A percentile compares a stretch with the other conserved stretches of the same genome.
These are phyloP conservation scores for Ricinus communis DNA, from an alignment of 345 rosid species.

Conservation along the genomic window DNA sequence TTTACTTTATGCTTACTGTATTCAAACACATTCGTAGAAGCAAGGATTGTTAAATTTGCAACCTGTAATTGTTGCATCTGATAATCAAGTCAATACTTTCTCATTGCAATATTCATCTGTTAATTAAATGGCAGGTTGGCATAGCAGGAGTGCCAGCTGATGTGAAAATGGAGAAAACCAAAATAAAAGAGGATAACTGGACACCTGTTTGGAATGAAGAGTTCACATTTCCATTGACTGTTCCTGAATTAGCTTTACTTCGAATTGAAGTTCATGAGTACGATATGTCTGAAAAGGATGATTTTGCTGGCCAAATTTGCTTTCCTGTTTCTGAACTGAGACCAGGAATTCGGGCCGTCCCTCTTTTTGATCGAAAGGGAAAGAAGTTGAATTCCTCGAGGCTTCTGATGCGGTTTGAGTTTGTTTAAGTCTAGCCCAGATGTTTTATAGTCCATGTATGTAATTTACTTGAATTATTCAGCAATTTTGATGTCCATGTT, in stretches of 20 bases:
- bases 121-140: constrained; percentile 18
- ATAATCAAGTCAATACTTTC: no score
- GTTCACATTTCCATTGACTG: constrained; percentile 25
- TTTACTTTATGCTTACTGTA: neutral
- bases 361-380: constrained; percentile 29
- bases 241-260: constrained; percentile 34
- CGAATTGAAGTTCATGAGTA: constrained; percentile 31
- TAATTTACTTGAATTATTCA: neutral
- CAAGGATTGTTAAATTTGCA: no score
- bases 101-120: neutral
- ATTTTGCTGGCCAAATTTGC: constrained; percentile 31
- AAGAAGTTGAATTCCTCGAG: constrained; percentile 16
- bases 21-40: no score
- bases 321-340: constrained; percentile 29
- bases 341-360: constrained; percentile 27
- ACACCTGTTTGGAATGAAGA: constrained; percentile 31
- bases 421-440: neutral
- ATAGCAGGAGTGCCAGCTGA: constrained; percentile 32
- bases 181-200: constrained; percentile 25
- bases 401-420: constrained; percentile 30
- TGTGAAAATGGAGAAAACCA: constrained; percentile 19
- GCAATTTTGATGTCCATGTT: neutral
- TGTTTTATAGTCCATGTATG: no score
- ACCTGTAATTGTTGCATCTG: neutral
- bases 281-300: constrained; percentile 22